Evolutionary conservation across 129 eudicot genomes (phyloP), one percentile per base, ranked within the genome.

Genomic region (Oenanthe sinensis): DNA sequence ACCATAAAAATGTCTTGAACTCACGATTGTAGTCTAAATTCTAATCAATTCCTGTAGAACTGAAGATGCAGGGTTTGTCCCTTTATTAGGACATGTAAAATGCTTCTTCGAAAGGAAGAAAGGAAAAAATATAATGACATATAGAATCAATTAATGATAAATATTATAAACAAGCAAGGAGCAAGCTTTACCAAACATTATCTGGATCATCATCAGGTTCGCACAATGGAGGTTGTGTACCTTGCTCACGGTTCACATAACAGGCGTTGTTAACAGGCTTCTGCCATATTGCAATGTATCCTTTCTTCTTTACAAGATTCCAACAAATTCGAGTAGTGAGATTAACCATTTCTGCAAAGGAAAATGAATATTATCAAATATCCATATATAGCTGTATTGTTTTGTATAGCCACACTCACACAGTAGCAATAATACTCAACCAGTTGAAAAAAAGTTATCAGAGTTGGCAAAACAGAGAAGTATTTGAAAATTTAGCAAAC

Each of bases 251-350:
- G 86, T 85, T 90, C 75, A 90, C 50, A 86, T 95, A 95, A 82
- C 98, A 95, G 82, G 86, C 88, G 81, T 91, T 95, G 75, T 91
- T 86, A n/a, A 86, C 78, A 48, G 98, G 98, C 78, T 95, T 95
- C 84, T 91, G 97, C 97, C 97, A 95, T 78, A 95, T 90, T 46
- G 98, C 97, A 83, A 95, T 88, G 80, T 95, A 95, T 19, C 98
- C 97, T 63, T 91, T 92, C 86, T 90, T 95, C 83, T 88, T 91
- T 82, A 95, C 96, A 82, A 95, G 97, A 77, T 85, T 89, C 98
- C 98, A 95, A 81, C 98, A 95, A 63, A 95, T 90, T 50, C 94
- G 87, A 79, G 76, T 90, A 77, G 98, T 95, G 75, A 95, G 97
- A 81, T 86, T 87, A 43, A 79, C 84, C 98, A 95, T 95, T 76